Conservation (phyloP, 106 monocot genomes). For the Dendrobium huoshanense region DNA sequence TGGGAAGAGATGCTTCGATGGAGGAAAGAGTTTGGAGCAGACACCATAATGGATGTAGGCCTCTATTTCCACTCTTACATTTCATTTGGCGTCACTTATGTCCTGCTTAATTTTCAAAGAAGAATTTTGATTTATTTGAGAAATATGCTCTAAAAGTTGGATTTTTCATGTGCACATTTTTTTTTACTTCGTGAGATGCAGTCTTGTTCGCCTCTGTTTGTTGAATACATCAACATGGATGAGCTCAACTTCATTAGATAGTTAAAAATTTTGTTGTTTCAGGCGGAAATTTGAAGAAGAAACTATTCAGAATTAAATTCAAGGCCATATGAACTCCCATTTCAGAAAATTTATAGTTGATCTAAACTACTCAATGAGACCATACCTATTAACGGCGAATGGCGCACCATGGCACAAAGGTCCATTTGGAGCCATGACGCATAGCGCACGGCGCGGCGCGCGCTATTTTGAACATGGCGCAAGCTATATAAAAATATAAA, state of each 20-base stretch:
- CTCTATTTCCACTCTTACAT: background rate
- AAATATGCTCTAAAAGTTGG: background rate
- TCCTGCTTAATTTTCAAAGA: background rate
- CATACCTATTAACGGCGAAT: no score
- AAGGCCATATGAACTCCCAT: no score
- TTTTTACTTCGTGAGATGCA: background rate
- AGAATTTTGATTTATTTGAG: background rate
- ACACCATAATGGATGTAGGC: slow-evolving; percentile 29
- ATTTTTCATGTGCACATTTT: background rate
- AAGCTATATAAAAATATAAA: no score
- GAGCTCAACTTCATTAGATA: background rate
- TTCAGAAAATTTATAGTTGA: no score
- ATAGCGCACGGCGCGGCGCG: no score
- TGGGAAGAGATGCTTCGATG: slow-evolving; percentile 43
- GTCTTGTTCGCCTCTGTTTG: background rate
- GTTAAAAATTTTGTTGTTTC: background rate
- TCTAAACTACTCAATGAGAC: no score
- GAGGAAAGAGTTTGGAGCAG: slow-evolving; percentile 32
- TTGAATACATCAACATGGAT: background rate
- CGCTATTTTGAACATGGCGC: no score
- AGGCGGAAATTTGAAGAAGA: no score
- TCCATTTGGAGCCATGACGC: no score
- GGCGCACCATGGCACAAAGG: no score
- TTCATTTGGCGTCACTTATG: background rate
- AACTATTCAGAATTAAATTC: no score